Evolutionary conservation across 331 rosid species (phyloP).

Genomic region (Pyrus hybrid): DNA sequence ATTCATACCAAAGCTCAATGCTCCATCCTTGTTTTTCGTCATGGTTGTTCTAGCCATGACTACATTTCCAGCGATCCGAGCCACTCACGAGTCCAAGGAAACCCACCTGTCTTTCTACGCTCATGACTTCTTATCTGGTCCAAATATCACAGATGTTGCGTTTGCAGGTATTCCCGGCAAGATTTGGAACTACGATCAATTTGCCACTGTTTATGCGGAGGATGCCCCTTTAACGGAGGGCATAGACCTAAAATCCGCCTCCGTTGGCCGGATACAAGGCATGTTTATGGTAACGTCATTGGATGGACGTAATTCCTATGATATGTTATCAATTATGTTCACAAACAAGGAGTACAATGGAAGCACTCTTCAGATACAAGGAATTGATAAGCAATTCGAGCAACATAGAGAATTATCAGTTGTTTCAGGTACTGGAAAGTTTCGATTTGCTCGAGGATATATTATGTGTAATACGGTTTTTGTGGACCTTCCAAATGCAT

Average conservation of each 20-base stretch:
- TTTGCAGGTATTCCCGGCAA: background rate
- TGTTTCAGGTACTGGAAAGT: conserved; percentile 13
- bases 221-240: conserved; percentile 6
- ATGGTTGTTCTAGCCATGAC: no score
- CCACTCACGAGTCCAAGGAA: background rate
- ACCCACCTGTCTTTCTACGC: background rate
- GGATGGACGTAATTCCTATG: background rate
- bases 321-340: background rate
- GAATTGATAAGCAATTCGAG: conserved; percentile 6
- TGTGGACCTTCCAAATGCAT: background rate
- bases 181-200: conserved; percentile 1
- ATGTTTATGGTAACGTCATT: background rate
- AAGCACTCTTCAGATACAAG: conserved; percentile 15
- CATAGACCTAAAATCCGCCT: background rate
- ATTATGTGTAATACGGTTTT: background rate
- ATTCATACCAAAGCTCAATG: no score
- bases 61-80: no score
- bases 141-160: background rate
- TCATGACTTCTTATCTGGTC: background rate
- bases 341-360: conserved; percentile 7
- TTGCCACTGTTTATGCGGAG: conserved; percentile 1
- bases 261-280: conserved; percentile 10
- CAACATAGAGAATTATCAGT: background rate
- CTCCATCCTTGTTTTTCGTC: no score
- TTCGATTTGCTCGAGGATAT: conserved; percentile 8